Evolutionary conservation across 1,284 basidiomycete species (phyloP).

Genomic region (Fomitopsis pinicola): DNA sequence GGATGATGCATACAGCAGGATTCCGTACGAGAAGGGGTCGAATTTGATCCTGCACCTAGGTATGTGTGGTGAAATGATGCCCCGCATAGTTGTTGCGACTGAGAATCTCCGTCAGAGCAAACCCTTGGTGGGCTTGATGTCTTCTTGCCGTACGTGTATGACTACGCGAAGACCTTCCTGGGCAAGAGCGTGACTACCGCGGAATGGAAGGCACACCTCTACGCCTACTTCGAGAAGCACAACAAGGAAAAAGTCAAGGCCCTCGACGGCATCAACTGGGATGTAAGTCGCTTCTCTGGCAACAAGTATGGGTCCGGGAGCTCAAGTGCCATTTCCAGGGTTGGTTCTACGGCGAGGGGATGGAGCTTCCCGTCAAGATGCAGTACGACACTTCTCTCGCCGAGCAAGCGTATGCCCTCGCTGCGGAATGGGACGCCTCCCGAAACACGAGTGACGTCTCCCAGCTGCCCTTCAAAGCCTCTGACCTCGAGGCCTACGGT

Average conservation of each 20-base stretch:
- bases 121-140: slow-evolving; percentile 84
- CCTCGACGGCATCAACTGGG: slow-evolving; percentile 76
- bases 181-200: slow-evolving; percentile 85
- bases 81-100: not conserved
- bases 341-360: slow-evolving; percentile 86
- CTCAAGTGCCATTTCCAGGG: slow-evolving; percentile 38
- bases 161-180: slow-evolving; percentile 78
- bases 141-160: slow-evolving; percentile 78
- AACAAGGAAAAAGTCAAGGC: slow-evolving; percentile 61
- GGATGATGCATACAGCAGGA: slow-evolving; percentile 73
- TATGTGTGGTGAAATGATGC: slow-evolving; percentile 16
- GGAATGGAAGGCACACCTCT: slow-evolving; percentile 87
- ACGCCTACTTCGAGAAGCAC: slow-evolving; percentile 68
- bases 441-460: slow-evolving; percentile 44
- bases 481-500: slow-evolving; percentile 56
- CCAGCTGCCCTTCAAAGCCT: slow-evolving; percentile 44
- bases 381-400: slow-evolving; percentile 84
- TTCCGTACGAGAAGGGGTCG: slow-evolving; percentile 75
- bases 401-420: slow-evolving; percentile 65
- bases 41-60: slow-evolving; percentile 71
- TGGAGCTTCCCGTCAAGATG: slow-evolving; percentile 74
- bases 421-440: slow-evolving; percentile 72
- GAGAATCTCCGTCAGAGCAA: slow-evolving; percentile 46
- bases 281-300: slow-evolving; percentile 42
- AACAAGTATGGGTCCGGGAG: not conserved